Evolutionary conservation across 805 yeast species (phyloP), one percentile per base, ranked within the genome.

Genomic region (Barnettozyma californica): DNA sequence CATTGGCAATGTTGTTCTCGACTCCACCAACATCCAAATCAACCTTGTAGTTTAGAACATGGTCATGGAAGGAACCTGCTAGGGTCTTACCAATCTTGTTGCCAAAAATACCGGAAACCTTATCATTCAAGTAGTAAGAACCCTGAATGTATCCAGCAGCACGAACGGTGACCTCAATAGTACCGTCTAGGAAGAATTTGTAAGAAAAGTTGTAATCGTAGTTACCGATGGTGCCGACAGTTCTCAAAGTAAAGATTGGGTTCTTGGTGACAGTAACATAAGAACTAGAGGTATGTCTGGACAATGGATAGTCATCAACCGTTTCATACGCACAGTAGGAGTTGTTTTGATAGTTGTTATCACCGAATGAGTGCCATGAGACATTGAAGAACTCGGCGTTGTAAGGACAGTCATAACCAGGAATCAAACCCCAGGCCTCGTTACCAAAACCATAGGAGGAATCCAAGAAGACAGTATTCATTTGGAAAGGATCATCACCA

Each of bases 61-160:
- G 65, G 41, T 61, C 65, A 34, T 61, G 65, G 61, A 61, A 60
- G 16, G 65, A 61, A 29, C 64, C 65, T 4, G 62, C 51, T n/a
- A 61, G 31, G 4, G 55, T 53, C 44, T 61, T 54, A 43, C 54
- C 54, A 38, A 61, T 46, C 43, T 38, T 52, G 51, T 58, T 51
- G 20, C 65, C 63, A 41, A 53, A 61, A 27, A 53, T 51, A n/a
- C 52, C 48, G 8, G 54, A 50, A 9, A 48, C 56, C 23, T 54
- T 50, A 18, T 53, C 50, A 48, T 53, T 44, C 43, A 53, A 53
- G 50, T 57, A 61, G 41, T 56, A 61, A n/a, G 63, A 58, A 45
- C 63, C 64, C 46, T 61, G 65, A 23, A 61, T 61, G 54, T 43
- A 61, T 47, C 65, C 65, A 35, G 65, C 64, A 40, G 64, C 64